These are phyloP conservation scores for Amphibolis antarctica DNA, from an alignment of 106 monocot genomes.

Conservation along the genomic window DNA sequence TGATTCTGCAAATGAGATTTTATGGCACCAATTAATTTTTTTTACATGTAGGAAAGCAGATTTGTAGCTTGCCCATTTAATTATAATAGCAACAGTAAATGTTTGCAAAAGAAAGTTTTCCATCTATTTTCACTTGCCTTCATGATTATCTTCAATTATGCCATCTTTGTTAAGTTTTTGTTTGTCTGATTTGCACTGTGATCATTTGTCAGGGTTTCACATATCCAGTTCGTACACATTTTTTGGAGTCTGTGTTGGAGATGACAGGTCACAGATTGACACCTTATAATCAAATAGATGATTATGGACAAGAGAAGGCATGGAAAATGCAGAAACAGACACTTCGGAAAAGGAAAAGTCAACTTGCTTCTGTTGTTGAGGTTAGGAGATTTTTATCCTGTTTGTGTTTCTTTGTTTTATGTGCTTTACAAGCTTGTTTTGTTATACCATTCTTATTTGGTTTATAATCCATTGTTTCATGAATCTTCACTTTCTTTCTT, in stretches of 20 bases:
- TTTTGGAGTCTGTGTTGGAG: slow-evolving; percentile 81
- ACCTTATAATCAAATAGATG: slow-evolving; percentile 97
- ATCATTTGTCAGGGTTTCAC: slow-evolving; percentile 71
- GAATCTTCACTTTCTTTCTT: background rate
- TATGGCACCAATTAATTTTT: too few relatives aligned
- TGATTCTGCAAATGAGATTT: background rate
- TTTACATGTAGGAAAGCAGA: too few relatives aligned
- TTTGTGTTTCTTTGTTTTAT: background rate
- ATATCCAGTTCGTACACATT: slow-evolving; percentile 77
- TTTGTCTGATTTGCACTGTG: background rate
- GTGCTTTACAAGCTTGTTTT: background rate
- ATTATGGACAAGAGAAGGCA: slow-evolving; percentile 98
- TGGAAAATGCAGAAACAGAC: slow-evolving; percentile 99
- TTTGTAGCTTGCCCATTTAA: too few relatives aligned
- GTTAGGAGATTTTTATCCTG: slow-evolving; percentile 20
- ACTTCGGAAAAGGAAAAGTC: slow-evolving; percentile 85
- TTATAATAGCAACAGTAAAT: too few relatives aligned
- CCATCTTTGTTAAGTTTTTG: background rate
- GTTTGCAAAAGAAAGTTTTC: too few relatives aligned
- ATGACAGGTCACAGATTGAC: slow-evolving; percentile 86
- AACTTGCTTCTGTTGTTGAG: slow-evolving; percentile 93
- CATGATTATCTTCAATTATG: too few relatives aligned
- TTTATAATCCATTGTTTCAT: too few relatives aligned
- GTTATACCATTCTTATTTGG: too few relatives aligned
- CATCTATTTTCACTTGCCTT: too few relatives aligned